Evolutionary conservation across 192 early-diverging fungal genomes (phyloP), one percentile per base, ranked within the genome.

Genomic region (Geosiphon pyriformis): DNA sequence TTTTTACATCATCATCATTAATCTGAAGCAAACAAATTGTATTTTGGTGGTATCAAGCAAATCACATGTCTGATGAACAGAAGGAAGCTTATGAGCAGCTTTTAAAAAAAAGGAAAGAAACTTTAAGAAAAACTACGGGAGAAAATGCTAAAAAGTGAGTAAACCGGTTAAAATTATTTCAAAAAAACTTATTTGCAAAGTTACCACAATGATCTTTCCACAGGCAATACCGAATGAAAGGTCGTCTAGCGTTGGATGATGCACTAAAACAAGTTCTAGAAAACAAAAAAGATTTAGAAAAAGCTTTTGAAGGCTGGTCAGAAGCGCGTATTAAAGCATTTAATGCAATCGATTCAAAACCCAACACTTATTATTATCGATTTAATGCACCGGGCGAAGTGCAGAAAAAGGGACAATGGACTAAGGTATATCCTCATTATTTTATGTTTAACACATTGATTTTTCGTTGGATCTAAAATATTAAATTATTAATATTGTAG

Each of bases 331-430:
- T 93, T 55, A 86, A 87, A 67, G 95, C 95, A 2, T 98, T 93
- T 71, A 85, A 92, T 70, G 87, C 88, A 68, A 98, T 98, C 74
- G 88, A 94, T 58, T 90, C 86, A 55, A 95, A 95, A 56, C 95
- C 95, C 47, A 98, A 98, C 78, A 92, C 92, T 22, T 98, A 98
- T 69, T 98, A 98, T 73, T 98, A 98, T 72, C 87, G 94, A 18
- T 98, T 98, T 76, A 98, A 98, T 73, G 94, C 92, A 1, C 95
- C 95, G 0, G 94, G 94, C 30, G 94, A 98, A 74, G 92, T 90
- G 66, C 95, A 98, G 68, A 82, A 87, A 51, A 94, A 92, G 56
- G 95, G 95, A 4, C 85, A 82, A 68, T 96, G 94, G 94, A 91
- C 90, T 17, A 75, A 81, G 63, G 84, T 85, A 66, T n/a, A 56